phyloP scores from a whole-genome alignment of 495 filamentous ascomycete species.

The Neurospora sublineolata region DNA sequence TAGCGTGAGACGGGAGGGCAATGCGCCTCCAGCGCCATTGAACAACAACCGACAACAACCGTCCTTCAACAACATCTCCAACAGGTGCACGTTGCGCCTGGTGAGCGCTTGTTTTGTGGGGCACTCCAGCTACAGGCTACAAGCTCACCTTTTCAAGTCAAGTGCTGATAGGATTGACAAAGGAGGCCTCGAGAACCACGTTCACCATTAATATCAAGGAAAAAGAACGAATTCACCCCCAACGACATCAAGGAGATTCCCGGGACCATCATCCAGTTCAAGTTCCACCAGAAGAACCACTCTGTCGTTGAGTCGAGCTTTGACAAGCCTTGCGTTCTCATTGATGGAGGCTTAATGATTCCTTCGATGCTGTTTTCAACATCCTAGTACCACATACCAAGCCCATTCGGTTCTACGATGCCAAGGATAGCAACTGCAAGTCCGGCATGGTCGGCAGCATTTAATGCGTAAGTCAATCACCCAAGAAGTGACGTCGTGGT shows the following conservation, averaged over 20 bases:
- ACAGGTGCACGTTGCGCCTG: background rate
- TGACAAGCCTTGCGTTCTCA: conserved; percentile 29
- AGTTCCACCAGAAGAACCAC: conserved; percentile 31
- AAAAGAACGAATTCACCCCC: conserved; percentile 22
- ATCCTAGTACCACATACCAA: conserved; percentile 33
- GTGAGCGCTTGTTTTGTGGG: background rate
- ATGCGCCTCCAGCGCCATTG: background rate
- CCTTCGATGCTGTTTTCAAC: conserved; percentile 29
- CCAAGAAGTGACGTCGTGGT: too few species aligned
- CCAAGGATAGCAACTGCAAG: conserved; percentile 30
- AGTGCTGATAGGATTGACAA: conserved; percentile 2
- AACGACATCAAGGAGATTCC: conserved; percentile 26
- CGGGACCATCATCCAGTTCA: conserved; percentile 27
- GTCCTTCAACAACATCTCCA: background rate
- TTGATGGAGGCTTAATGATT: conserved; percentile 24
- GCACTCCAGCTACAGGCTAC: background rate
- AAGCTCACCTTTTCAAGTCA: background rate
- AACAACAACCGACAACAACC: background rate
- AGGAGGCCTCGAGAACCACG: conserved; percentile 25
- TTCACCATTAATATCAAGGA: conserved; percentile 46
- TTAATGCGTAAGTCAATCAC: conserved; percentile 22
- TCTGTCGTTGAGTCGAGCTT: conserved; percentile 32
- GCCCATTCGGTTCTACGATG: conserved; percentile 51
- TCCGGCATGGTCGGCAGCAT: conserved; percentile 32
- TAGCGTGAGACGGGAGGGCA: background rate